phyloP scores from a whole-genome alignment of 345 rosid genomes.

The Sisymbrium altissimum region DNA sequence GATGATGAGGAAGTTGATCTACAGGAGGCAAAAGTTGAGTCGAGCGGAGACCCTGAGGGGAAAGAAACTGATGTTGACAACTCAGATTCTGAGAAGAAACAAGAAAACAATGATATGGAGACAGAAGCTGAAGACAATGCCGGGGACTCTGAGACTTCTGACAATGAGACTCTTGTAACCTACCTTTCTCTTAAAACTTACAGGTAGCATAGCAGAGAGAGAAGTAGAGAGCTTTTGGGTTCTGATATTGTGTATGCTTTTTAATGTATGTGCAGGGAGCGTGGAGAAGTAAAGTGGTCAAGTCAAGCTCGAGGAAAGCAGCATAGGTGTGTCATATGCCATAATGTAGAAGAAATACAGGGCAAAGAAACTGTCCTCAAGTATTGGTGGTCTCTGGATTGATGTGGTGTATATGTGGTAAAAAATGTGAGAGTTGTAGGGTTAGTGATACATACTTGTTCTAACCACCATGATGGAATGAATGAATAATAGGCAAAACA shows the following conservation, averaged over 20 bases:
- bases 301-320: slow-evolving; percentile 44
- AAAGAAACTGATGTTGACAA: slow-evolving; percentile 37
- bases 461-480: slow-evolving; percentile 39
- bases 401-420: slow-evolving; percentile 32
- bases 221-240: not conserved
- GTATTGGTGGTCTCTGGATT: slow-evolving; percentile 19
- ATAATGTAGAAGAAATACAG: slow-evolving; percentile 18
- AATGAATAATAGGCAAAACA: slow-evolving; percentile 26
- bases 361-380: not conserved
- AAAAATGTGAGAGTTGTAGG: slow-evolving; percentile 34
- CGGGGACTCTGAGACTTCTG: slow-evolving; percentile 58
- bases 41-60: slow-evolving; percentile 38
- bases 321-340: slow-evolving; percentile 26
- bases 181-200: slow-evolving; percentile 7
- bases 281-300: slow-evolving; percentile 63
- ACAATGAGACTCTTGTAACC: slow-evolving; percentile 90
- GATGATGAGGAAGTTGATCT: slow-evolving; percentile 36
- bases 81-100: slow-evolving; percentile 44
- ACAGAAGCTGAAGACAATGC: slow-evolving; percentile 28
- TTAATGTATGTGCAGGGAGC: slow-evolving; percentile 62
- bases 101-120: slow-evolving; percentile 34
- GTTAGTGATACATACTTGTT: slow-evolving; percentile 35
- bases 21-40: slow-evolving; percentile 43
- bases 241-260: not conserved
- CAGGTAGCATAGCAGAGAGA: not conserved